These are phyloP conservation scores for Yamadazyma friedrichii DNA, from an alignment of 1,139 yeast genomes.

Conservation along the genomic window DNA sequence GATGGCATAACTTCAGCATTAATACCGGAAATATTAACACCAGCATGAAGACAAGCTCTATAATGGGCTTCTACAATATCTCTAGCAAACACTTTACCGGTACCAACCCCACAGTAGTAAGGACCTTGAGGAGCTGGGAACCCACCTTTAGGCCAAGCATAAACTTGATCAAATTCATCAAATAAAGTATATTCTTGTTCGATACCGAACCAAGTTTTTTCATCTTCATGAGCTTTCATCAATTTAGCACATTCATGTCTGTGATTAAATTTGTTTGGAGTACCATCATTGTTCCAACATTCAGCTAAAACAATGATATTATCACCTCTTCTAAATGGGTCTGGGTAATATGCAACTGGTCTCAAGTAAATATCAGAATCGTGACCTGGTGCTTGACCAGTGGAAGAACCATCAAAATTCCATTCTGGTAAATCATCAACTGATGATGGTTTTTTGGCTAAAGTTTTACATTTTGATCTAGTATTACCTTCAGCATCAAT, in stretches of 20 bases:
- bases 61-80: constrained; percentile 98
- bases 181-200: constrained; percentile 98
- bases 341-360: constrained; percentile 92
- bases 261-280: constrained; percentile 97
- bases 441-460: constrained; percentile 63
- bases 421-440: constrained; percentile 94
- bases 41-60: constrained; percentile 95
- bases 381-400: constrained; percentile 98
- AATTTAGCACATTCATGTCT: constrained; percentile 96
- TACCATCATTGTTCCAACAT: constrained; percentile 98
- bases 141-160: constrained; percentile 99
- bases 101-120: constrained; percentile 99
- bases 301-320: constrained; percentile 92
- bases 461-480: constrained; percentile 93
- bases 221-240: constrained; percentile 86
- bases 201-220: constrained; percentile 94
- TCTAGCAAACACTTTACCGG: constrained; percentile 97
- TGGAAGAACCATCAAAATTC: constrained; percentile 99
- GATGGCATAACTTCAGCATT: constrained; percentile 99
- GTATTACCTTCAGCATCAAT: constrained; percentile 89
- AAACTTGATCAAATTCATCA: constrained; percentile 85
- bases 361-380: constrained; percentile 93
- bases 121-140: constrained; percentile 99
- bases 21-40: constrained; percentile 88
- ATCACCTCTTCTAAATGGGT: constrained; percentile 97